These are phyloP conservation scores for Candida glaebosa DNA, from an alignment of 805 yeast species.

Conservation along the genomic window DNA sequence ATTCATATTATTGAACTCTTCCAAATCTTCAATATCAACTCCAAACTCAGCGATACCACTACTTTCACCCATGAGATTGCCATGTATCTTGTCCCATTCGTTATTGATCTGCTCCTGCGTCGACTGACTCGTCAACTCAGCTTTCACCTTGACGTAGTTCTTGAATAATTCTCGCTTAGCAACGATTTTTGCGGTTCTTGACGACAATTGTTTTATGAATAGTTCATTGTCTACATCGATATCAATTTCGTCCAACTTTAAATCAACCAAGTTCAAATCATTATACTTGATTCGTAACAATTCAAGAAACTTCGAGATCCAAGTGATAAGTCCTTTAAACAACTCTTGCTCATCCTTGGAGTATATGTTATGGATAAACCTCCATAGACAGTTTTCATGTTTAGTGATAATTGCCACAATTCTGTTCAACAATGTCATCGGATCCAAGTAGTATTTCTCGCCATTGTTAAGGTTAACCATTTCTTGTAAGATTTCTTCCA, in stretches of 20 bases:
- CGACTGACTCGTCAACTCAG: slow-evolving; percentile 10
- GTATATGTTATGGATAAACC: slow-evolving; percentile 79
- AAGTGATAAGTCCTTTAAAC: slow-evolving; percentile 65
- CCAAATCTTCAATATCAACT: slow-evolving; percentile 35
- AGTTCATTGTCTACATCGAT: slow-evolving; percentile 33
- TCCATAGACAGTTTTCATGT: slow-evolving; percentile 70
- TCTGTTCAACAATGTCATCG: slow-evolving; percentile 63
- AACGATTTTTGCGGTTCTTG: slow-evolving; percentile 33
- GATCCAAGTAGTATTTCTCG: slow-evolving; percentile 42
- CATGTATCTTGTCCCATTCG: slow-evolving; percentile 46
- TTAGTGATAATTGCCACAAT: slow-evolving; percentile 63
- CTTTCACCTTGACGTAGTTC: slow-evolving; percentile 23
- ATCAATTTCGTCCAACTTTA: slow-evolving; percentile 18
- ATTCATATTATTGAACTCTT: slow-evolving; percentile 38
- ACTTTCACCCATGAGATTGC: slow-evolving; percentile 22
- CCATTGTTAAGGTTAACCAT: slow-evolving; percentile 56
- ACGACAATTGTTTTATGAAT: slow-evolving; percentile 38
- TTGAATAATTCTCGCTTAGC: slow-evolving; percentile 37
- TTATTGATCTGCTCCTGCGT: slow-evolving; percentile 22
- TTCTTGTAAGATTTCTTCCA: slow-evolving; percentile 60
- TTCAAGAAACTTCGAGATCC: slow-evolving; percentile 68
- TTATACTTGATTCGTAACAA: slow-evolving; percentile 61
- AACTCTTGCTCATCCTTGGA: slow-evolving; percentile 67
- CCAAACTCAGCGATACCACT: slow-evolving; percentile 32
- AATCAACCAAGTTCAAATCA: slow-evolving; percentile 32